Percentiles rank a stretch among this genome's conserved stretches.
Evolutionary conservation across 2,329 filamentous ascomycete species (phyloP).

Genomic region (Aspergillus hiratsukae): DNA sequence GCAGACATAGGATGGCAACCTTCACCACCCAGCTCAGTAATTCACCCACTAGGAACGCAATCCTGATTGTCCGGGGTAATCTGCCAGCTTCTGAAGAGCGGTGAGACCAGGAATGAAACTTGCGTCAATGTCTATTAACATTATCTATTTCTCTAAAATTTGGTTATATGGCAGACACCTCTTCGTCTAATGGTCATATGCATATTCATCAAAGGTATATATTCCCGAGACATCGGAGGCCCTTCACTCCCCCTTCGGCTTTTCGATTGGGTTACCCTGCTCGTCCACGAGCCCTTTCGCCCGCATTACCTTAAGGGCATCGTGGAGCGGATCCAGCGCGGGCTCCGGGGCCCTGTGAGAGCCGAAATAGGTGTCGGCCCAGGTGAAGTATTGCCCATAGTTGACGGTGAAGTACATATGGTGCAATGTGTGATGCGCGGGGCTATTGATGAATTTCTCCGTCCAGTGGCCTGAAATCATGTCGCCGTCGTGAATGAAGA

Average conservation of each 20-base stretch:
- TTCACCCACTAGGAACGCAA: too few species aligned
- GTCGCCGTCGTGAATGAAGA: constrained; percentile 83
- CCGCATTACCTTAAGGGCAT: background rate
- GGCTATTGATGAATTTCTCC: constrained; percentile 68
- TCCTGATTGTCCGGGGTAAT: background rate
- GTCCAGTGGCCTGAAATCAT: constrained; percentile 2
- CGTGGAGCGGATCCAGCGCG: background rate
- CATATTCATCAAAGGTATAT: background rate
- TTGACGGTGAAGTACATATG: constrained; percentile 77
- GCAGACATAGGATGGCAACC: too few species aligned
- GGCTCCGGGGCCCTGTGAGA: constrained; percentile 55
- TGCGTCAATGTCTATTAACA: background rate
- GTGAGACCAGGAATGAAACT: background rate
- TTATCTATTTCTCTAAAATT: background rate
- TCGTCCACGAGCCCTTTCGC: background rate
- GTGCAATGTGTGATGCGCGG: constrained; percentile 89
- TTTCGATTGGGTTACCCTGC: background rate
- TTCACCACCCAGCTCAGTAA: too few species aligned
- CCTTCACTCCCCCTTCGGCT: background rate
- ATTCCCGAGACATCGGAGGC: background rate
- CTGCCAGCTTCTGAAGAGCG: background rate
- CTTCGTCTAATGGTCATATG: background rate
- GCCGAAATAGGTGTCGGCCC: constrained; percentile 74
- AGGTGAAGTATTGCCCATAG: constrained; percentile 80
- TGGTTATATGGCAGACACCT: background rate